phyloP scores from a whole-genome alignment of 23 red algal species.

The Chondrus crispus region DNA sequence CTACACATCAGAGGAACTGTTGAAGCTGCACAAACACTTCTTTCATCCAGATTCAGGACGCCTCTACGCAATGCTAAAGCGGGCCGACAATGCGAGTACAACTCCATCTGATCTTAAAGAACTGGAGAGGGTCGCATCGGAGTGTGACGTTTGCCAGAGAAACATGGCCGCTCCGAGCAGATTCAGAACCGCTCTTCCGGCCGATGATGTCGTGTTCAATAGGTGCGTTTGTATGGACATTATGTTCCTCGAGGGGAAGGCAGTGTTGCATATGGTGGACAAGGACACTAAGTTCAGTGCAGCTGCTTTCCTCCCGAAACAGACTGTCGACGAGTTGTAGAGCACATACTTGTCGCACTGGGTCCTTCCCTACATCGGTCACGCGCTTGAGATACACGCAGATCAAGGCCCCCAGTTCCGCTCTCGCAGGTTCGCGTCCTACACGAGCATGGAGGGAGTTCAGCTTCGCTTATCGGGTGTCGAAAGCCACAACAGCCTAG shows the following conservation, averaged over 20 bases:
- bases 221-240: background rate
- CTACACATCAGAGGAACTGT: background rate
- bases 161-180: background rate
- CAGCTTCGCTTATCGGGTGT: background rate
- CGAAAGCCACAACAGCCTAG: background rate
- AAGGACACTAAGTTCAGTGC: conserved; percentile 6
- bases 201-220: background rate
- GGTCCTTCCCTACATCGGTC: background rate
- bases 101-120: background rate
- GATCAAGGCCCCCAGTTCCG: background rate
- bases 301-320: background rate
- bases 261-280: background rate
- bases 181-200: background rate
- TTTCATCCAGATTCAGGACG: background rate
- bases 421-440: background rate
- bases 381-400: background rate
- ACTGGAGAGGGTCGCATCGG: background rate
- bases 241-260: background rate
- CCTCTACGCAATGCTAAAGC: background rate
- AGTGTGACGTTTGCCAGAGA: background rate
- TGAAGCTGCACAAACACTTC: background rate
- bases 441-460: background rate
- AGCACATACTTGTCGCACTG: background rate
- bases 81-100: background rate
- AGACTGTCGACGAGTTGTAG: background rate